phyloP scores from a whole-genome alignment of 345 rosid genomes.

The Bruguiera gymnorhiza region DNA sequence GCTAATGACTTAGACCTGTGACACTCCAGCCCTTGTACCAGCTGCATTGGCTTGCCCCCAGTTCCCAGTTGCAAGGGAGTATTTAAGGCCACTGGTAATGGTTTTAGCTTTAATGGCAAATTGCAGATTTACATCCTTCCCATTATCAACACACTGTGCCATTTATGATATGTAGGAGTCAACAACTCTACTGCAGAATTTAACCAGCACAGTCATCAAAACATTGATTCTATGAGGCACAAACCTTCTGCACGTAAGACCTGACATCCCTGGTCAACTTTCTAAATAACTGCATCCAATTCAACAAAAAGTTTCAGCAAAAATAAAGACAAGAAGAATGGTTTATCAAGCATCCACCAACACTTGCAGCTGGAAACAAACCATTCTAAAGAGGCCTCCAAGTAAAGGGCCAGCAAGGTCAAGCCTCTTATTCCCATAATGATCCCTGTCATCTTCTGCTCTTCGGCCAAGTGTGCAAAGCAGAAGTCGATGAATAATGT shows the following conservation, averaged over 20 bases:
- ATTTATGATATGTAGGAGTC: conserved; percentile 21
- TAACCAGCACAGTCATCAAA: not conserved
- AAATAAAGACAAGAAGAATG: not conserved
- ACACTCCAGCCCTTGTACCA: conserved; percentile 99
- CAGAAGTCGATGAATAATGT: conserved; percentile 87
- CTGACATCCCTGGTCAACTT: conserved; percentile 94
- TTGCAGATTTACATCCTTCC: conserved; percentile 95
- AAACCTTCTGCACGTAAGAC: conserved; percentile 94
- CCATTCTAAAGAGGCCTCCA: conserved; percentile 97
- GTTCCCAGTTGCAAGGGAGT: conserved; percentile 96
- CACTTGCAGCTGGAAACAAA: conserved; percentile 27
- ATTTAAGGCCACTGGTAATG: conserved; percentile 94
- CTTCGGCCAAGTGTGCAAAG: conserved; percentile 91
- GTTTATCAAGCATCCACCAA: not conserved
- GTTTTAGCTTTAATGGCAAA: conserved; percentile 97
- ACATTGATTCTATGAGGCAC: conserved; percentile 12
- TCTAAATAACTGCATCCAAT: conserved; percentile 74
- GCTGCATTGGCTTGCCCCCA: conserved; percentile 99
- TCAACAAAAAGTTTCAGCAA: conserved; percentile 4
- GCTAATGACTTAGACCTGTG: conserved; percentile 57
- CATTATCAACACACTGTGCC: conserved; percentile 92
- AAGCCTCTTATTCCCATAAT: conserved; percentile 98
- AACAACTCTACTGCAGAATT: conserved; percentile 10
- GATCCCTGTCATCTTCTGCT: conserved; percentile 98
- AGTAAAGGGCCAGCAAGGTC: conserved; percentile 99